phyloP scores from a whole-genome alignment of 2,329 filamentous ascomycete species.

The Akanthomyces dipterigenus region DNA sequence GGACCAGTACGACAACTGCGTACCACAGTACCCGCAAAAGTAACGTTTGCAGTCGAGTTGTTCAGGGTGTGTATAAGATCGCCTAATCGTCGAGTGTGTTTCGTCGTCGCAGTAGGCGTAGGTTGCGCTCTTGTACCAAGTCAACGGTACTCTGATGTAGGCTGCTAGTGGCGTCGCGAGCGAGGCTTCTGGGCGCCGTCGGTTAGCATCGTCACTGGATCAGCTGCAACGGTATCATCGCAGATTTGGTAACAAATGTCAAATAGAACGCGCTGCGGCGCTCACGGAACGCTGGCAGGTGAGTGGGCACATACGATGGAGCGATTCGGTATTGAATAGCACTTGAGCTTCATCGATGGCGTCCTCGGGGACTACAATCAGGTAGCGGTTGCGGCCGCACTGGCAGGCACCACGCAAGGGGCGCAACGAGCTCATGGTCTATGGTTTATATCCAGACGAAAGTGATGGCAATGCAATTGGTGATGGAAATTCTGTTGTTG shows the following conservation, averaged over 20 bases:
- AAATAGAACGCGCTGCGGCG: not conserved
- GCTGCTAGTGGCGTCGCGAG: constrained; percentile 69
- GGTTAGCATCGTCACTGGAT: not conserved
- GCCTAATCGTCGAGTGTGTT: constrained; percentile 57
- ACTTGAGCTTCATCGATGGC: constrained; percentile 52
- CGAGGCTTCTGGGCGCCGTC: constrained; percentile 45
- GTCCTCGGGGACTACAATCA: constrained; percentile 59
- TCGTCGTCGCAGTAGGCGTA: constrained; percentile 75
- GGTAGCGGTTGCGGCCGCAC: constrained; percentile 80
- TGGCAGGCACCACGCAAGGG: constrained; percentile 71
- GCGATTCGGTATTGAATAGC: constrained; percentile 64
- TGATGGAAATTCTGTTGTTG: not conserved
- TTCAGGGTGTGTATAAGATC: constrained; percentile 55
- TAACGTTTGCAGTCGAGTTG: constrained; percentile 59
- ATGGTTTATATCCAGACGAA: not conserved
- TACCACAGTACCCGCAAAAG: constrained; percentile 91
- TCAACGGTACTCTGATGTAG: constrained; percentile 75
- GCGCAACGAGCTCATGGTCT: constrained; percentile 39
- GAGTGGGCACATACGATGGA: constrained; percentile 57
- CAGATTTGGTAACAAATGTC: no score
- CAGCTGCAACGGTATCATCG: not conserved
- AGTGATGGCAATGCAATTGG: not conserved
- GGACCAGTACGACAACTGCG: constrained; percentile 76
- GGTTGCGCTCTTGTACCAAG: constrained; percentile 73
- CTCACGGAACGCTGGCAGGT: not conserved